A percentile compares a stretch with the other conserved stretches of the same genome.
phyloP scores from a whole-genome alignment of 2,329 filamentous ascomycete species.

The Lecanoromycetidae sp. region DNA sequence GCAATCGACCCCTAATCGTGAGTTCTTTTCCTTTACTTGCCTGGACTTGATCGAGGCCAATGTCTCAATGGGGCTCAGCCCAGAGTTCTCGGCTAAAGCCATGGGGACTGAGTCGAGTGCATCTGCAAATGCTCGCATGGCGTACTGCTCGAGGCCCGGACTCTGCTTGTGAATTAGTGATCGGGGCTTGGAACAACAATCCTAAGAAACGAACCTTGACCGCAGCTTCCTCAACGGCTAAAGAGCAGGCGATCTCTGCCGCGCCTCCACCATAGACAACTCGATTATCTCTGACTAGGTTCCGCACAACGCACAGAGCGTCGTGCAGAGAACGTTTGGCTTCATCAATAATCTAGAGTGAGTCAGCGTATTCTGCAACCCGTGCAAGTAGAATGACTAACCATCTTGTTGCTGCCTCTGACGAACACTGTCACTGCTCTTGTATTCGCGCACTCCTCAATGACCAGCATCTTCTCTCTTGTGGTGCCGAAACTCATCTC shows the following conservation, averaged over 20 bases:
- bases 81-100: constrained; percentile 94
- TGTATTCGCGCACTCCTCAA: constrained; percentile 97
- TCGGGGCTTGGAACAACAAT: neutral
- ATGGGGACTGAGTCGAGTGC: constrained; percentile 88
- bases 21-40: constrained; percentile 76
- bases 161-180: constrained; percentile 42
- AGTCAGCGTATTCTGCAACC: neutral
- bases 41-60: constrained; percentile 90
- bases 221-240: constrained; percentile 90
- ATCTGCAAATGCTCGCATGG: constrained; percentile 95
- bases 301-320: constrained; percentile 92
- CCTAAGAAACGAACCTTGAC: constrained; percentile 47
- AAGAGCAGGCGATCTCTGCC: constrained; percentile 90
- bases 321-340: constrained; percentile 96
- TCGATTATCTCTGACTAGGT: constrained; percentile 88
- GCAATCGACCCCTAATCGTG: constrained; percentile 85
- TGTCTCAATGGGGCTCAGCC: constrained; percentile 88
- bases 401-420: constrained; percentile 98
- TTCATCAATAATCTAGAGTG: constrained; percentile 81
- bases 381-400: constrained; percentile 32
- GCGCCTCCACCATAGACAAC: constrained; percentile 96
- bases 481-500: constrained; percentile 97
- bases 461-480: constrained; percentile 97
- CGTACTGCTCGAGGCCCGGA: constrained; percentile 94
- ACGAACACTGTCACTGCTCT: constrained; percentile 94